A percentile compares a stretch with the other conserved stretches of the same genome.
These are phyloP conservation scores for Maudiozyma serrabonitensis DNA, from an alignment of 805 yeast genomes.

Conservation along the genomic window DNA sequence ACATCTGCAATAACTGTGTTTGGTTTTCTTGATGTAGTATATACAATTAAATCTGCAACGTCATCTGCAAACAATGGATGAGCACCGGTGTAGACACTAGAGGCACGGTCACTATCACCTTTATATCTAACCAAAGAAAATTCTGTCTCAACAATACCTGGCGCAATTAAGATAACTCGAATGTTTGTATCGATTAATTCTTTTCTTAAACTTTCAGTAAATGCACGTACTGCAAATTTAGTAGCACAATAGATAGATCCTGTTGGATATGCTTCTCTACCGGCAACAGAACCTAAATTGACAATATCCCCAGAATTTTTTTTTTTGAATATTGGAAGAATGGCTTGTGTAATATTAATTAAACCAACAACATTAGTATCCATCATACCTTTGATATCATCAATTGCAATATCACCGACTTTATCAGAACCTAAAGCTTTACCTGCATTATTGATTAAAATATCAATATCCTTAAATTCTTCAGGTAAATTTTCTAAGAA, in stretches of 20 bases:
- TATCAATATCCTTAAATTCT: slow-evolving; percentile 55
- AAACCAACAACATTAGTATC: slow-evolving; percentile 82
- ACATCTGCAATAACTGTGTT: slow-evolving; percentile 64
- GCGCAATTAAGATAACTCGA: slow-evolving; percentile 57
- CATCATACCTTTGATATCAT: slow-evolving; percentile 67
- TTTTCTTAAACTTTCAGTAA: slow-evolving; percentile 62
- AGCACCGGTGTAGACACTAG: slow-evolving; percentile 44
- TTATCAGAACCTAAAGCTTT: slow-evolving; percentile 71
- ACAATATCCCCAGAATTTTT: slow-evolving; percentile 67
- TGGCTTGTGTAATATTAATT: slow-evolving; percentile 72
- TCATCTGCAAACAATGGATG: slow-evolving; percentile 50
- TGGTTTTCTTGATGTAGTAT: slow-evolving; percentile 45
- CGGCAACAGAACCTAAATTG: slow-evolving; percentile 70
- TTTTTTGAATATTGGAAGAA: slow-evolving; percentile 59
- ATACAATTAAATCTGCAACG: slow-evolving; percentile 52
- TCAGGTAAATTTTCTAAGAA: slow-evolving; percentile 47
- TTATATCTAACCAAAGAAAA: slow-evolving; percentile 51
- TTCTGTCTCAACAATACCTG: slow-evolving; percentile 64
- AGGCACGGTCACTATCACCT: slow-evolving; percentile 46
- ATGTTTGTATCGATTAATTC: slow-evolving; percentile 63
- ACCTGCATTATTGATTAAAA: slow-evolving; percentile 66
- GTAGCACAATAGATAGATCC: slow-evolving; percentile 73
- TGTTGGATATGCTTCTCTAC: slow-evolving; percentile 70
- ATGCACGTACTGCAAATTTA: slow-evolving; percentile 62
- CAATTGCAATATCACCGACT: slow-evolving; percentile 56